Percentiles rank a stretch among this genome's conserved stretches.
phyloP scores from a whole-genome alignment of 257 asterid species.

The Mitragyna speciosa region DNA sequence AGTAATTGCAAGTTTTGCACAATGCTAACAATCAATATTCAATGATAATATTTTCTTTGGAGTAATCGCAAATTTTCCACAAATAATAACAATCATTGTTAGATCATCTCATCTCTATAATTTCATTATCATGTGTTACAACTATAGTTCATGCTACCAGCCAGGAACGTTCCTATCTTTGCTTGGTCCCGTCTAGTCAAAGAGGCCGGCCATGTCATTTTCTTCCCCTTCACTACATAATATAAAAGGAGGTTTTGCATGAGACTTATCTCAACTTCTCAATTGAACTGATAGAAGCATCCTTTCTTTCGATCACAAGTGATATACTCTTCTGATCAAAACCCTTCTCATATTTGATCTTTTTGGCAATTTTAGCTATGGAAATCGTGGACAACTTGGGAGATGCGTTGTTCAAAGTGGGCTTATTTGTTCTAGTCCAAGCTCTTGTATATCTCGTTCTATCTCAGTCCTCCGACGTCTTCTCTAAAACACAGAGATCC shows the following conservation, averaged over 20 bases:
- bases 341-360: neutral
- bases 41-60: no score
- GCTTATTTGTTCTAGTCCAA: constrained; percentile 46
- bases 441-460: constrained; percentile 54
- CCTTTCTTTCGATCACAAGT: neutral
- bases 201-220: constrained; percentile 6
- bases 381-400: constrained; percentile 30
- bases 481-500: constrained; percentile 44
- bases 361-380: neutral
- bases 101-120: neutral
- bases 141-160: neutral
- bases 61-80: no score
- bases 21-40: no score
- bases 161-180: constrained; percentile 1
- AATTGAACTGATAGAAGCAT: neutral
- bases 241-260: constrained; percentile 7
- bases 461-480: constrained; percentile 49
- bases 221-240: neutral
- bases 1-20: no score
- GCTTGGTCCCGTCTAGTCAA: neutral
- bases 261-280: neutral
- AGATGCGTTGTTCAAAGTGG: constrained; percentile 42
- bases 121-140: neutral
- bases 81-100: neutral
- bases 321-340: neutral